phyloP scores from a whole-genome alignment of 257 asterid species.

The Fraxinus excelsior region DNA sequence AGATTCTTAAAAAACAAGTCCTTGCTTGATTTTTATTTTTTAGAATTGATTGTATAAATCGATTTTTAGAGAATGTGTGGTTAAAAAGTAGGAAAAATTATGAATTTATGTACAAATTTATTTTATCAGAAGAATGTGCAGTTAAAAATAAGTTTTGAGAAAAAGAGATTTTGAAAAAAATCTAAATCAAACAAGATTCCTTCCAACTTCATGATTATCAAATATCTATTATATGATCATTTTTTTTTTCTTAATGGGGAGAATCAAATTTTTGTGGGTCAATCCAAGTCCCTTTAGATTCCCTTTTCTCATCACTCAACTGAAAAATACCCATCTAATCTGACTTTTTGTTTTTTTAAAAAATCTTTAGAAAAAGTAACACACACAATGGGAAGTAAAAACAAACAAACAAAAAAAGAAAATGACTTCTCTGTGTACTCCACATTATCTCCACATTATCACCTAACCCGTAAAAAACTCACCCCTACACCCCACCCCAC shows the following conservation, averaged over 20 bases:
- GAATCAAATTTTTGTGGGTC: conserved; percentile 1
- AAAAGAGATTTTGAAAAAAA: too few relatives aligned
- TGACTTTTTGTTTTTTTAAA: conserved; percentile 11
- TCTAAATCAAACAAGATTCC: not conserved
- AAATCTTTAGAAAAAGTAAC: not conserved
- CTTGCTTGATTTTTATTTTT: too few relatives aligned
- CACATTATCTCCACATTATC: conserved; percentile 28
- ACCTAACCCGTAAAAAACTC: not conserved
- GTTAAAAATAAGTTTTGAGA: too few relatives aligned
- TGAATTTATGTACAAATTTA: too few relatives aligned
- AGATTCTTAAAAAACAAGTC: not conserved
- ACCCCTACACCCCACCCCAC: not conserved
- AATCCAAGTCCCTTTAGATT: conserved; percentile 16
- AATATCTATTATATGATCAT: not conserved
- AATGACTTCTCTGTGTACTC: conserved; percentile 17
- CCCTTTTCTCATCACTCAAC: conserved; percentile 6
- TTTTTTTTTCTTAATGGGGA: not conserved
- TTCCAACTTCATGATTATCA: not conserved
- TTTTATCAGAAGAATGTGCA: too few relatives aligned
- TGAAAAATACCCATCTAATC: conserved; percentile 2
- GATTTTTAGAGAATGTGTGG: too few relatives aligned
- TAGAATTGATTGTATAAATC: too few relatives aligned
- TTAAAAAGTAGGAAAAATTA: too few relatives aligned
- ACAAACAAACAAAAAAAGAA: not conserved
- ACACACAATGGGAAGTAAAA: conserved; percentile 11